A percentile compares a stretch with the other conserved stretches of the same genome.
phyloP scores from a whole-genome alignment of 129 eudicot species.

The Rutidosis leptorrhynchoides region DNA sequence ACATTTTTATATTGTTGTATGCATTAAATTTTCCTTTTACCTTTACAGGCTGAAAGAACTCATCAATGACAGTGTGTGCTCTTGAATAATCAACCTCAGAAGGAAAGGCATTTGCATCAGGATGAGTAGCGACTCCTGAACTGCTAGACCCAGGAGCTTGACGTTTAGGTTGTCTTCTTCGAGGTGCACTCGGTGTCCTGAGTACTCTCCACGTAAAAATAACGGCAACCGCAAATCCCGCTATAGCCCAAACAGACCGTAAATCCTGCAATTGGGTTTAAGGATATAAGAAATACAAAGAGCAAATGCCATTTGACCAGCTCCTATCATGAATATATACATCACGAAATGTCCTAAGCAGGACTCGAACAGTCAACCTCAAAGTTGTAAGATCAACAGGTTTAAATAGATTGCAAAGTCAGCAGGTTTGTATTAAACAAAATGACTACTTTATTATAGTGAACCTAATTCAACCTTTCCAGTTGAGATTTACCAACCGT shows the following conservation, averaged over 20 bases:
- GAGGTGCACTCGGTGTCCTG: slow-evolving; percentile 66
- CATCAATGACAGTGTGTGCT: slow-evolving; percentile 74
- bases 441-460: background rate
- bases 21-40: slow-evolving; percentile 30
- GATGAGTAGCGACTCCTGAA: slow-evolving; percentile 47
- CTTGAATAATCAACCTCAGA: slow-evolving; percentile 55
- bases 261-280: slow-evolving; percentile 55
- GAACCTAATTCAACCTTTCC: background rate
- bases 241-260: slow-evolving; percentile 69
- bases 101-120: slow-evolving; percentile 38
- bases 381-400: too few species aligned
- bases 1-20: background rate
- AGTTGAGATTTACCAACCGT: background rate
- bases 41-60: slow-evolving; percentile 79
- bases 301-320: background rate
- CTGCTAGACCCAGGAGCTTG: slow-evolving; percentile 56
- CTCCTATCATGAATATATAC: background rate
- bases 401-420: background rate
- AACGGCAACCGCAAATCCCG: slow-evolving; percentile 81
- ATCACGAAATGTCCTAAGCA: too few species aligned
- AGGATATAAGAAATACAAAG: background rate
- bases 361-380: too few species aligned
- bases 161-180: slow-evolving; percentile 69
- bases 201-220: slow-evolving; percentile 73
- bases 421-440: background rate